Evolutionary conservation across 75 land plant genomes (phyloP).

Genomic region (Ceratopteris richardii): DNA sequence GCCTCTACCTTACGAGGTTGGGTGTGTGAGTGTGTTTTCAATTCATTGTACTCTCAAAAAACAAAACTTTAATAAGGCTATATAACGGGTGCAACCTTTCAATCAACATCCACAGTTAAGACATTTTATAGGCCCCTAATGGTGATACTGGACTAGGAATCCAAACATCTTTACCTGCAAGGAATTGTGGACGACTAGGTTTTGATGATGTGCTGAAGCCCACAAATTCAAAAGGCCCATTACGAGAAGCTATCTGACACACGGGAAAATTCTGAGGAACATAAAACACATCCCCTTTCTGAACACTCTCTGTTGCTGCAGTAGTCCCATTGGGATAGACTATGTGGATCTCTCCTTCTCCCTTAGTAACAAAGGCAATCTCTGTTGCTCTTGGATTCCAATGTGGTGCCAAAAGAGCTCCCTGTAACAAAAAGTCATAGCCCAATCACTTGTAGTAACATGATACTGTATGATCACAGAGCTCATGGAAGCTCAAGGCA

Average conservation of each 20-base stretch:
- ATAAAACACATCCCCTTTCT: constrained; percentile 50
- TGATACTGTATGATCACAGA: neutral
- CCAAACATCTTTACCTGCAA: constrained; percentile 18
- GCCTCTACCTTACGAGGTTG: no score
- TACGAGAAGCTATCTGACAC: constrained; percentile 57
- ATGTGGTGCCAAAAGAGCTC: constrained; percentile 81
- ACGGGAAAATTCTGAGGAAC: constrained; percentile 63
- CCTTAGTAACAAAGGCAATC: constrained; percentile 51
- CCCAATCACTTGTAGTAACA: neutral
- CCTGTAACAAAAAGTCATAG: constrained; percentile 34
- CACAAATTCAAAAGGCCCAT: constrained; percentile 60
- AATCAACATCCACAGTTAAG: no score
- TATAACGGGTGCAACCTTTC: no score
- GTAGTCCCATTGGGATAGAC: no score
- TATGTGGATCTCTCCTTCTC: constrained; percentile 49
- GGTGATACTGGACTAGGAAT: no score
- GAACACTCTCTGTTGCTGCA: constrained; percentile 38
- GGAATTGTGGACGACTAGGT: constrained; percentile 57
- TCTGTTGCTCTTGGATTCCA: constrained; percentile 65
- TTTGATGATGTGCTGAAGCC: constrained; percentile 71
- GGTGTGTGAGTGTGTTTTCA: no score
- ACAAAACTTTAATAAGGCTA: no score
- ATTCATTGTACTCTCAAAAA: no score
- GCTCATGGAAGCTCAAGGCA: neutral
- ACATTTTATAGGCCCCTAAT: no score